These are phyloP conservation scores for Oryza glumipatula DNA, from an alignment of 176 grass and related monocot genomes.

Conservation along the genomic window DNA sequence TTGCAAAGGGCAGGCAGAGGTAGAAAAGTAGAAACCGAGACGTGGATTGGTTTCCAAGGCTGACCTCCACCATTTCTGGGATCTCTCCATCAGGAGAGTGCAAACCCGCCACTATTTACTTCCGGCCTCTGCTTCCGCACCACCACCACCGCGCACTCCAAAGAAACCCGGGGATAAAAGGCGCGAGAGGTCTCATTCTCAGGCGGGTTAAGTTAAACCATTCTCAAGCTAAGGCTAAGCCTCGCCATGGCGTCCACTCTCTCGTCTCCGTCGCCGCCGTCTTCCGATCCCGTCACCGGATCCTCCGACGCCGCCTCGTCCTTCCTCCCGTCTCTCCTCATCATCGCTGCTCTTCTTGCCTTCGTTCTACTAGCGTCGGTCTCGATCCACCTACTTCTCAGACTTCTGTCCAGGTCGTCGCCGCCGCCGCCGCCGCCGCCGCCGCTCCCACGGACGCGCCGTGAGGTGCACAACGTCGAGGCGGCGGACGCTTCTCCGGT, in stretches of 20 bases:
- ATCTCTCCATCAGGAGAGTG: neutral
- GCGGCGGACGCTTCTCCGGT: neutral
- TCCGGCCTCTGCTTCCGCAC: constrained; percentile 2
- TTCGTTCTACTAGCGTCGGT: constrained; percentile 67
- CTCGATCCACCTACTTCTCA: constrained; percentile 75
- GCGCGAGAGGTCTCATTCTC: neutral
- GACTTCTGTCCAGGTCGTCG: constrained; percentile 49
- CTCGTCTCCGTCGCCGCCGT: constrained; percentile 36
- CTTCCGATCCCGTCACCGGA: constrained; percentile 14
- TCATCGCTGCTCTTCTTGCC: constrained; percentile 67
- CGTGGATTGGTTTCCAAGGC: constrained; percentile 19
- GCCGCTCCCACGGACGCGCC: constrained; percentile 4
- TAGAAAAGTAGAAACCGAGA: neutral
- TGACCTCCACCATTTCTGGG: neutral
- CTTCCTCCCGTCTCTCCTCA: constrained; percentile 57
- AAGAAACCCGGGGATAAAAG: constrained; percentile 32
- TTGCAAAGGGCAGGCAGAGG: neutral
- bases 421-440: neutral
- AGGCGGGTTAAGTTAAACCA: constrained; percentile 34
- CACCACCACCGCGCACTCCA: constrained; percentile 30
- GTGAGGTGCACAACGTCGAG: neutral
- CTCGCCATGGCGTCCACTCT: constrained; percentile 45
- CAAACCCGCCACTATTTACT: constrained; percentile 27
- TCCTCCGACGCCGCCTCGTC: constrained; percentile 32
- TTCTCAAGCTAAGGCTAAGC: neutral